phyloP scores from a whole-genome alignment of 2,329 filamentous ascomycete species.

The Fusarium brevicatenulatum region DNA sequence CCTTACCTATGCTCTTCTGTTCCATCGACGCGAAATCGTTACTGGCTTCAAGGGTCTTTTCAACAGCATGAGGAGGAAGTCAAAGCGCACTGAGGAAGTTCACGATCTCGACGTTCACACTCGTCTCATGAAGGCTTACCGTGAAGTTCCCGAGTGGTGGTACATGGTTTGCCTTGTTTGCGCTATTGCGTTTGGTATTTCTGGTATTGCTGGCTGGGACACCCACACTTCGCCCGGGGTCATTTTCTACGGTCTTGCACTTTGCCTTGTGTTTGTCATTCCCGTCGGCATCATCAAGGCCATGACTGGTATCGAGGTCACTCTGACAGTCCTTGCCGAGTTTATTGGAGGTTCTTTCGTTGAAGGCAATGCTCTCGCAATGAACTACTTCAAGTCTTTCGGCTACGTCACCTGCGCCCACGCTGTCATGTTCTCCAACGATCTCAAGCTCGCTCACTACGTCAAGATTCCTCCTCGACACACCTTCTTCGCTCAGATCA shows the following conservation, averaged over 20 bases:
- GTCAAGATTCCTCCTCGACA: constrained; percentile 70
- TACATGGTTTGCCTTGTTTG: constrained; percentile 56
- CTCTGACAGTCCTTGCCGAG: constrained; percentile 63
- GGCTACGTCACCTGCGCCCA: constrained; percentile 62
- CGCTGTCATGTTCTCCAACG: constrained; percentile 61
- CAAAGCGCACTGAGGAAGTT: constrained; percentile 49
- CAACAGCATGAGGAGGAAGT: constrained; percentile 57
- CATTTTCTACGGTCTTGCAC: constrained; percentile 61
- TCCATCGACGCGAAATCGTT: constrained; percentile 62
- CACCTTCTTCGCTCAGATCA: constrained; percentile 68
- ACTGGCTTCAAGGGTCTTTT: constrained; percentile 60
- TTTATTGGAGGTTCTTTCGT: constrained; percentile 63
- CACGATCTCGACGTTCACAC: constrained; percentile 59
- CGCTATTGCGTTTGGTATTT: constrained; percentile 58
- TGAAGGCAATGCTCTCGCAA: constrained; percentile 61
- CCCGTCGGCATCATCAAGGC: constrained; percentile 64
- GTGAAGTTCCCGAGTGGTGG: constrained; percentile 66
- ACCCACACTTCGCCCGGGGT: constrained; percentile 63
- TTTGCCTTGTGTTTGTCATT: constrained; percentile 62
- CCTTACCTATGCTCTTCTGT: constrained; percentile 61
- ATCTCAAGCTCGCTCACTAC: constrained; percentile 63
- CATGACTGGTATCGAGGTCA: constrained; percentile 63
- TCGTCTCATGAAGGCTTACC: constrained; percentile 59
- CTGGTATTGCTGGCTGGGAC: constrained; percentile 59
- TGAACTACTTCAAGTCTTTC: constrained; percentile 66